These are phyloP conservation scores for Xerocomus minutiporus DNA, from an alignment of 1,284 basidiomycete genomes.

Conservation along the genomic window DNA sequence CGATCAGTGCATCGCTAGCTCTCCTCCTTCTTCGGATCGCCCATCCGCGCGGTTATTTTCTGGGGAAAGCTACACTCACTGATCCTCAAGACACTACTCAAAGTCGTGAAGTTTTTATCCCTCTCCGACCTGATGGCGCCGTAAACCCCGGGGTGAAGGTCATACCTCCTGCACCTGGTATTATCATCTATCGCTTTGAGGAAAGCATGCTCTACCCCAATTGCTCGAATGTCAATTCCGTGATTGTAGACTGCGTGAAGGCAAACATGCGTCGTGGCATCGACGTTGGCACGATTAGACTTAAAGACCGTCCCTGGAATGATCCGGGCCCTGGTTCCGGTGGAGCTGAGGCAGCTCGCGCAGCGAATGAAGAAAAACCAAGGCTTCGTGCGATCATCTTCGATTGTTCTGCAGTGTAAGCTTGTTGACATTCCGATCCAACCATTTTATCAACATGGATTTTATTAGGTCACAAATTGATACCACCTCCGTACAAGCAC, in stretches of 20 bases:
- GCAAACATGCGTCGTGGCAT: constrained; percentile 70
- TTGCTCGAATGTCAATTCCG: constrained; percentile 72
- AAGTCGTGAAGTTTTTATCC: constrained; percentile 81
- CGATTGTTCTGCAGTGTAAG: constrained; percentile 85
- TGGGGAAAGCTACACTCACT: constrained; percentile 66
- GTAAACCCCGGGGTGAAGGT: constrained; percentile 73
- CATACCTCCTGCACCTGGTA: constrained; percentile 76
- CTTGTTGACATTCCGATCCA: constrained; percentile 8
- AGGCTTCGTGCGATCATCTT: constrained; percentile 82
- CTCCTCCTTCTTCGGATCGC: constrained; percentile 90
- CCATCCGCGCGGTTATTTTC: constrained; percentile 87
- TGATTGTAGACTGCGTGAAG: constrained; percentile 81
- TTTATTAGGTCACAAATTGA: constrained; percentile 65
- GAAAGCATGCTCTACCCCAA: constrained; percentile 96
- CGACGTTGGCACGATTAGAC: constrained; percentile 59
- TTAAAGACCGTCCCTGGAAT: constrained; percentile 90
- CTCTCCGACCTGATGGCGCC: constrained; percentile 61
- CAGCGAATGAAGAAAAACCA: constrained; percentile 59
- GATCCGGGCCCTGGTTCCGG: constrained; percentile 73
- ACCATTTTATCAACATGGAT: constrained; percentile 1
- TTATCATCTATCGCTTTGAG: constrained; percentile 91
- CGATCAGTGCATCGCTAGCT: constrained; percentile 74
- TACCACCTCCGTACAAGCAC: constrained; percentile 85
- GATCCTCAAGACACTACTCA: constrained; percentile 31
- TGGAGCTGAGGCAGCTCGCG: constrained; percentile 44